Evolutionary conservation across 2,329 filamentous ascomycete species (phyloP).

Genomic region (Ceratocystis albifundus): DNA sequence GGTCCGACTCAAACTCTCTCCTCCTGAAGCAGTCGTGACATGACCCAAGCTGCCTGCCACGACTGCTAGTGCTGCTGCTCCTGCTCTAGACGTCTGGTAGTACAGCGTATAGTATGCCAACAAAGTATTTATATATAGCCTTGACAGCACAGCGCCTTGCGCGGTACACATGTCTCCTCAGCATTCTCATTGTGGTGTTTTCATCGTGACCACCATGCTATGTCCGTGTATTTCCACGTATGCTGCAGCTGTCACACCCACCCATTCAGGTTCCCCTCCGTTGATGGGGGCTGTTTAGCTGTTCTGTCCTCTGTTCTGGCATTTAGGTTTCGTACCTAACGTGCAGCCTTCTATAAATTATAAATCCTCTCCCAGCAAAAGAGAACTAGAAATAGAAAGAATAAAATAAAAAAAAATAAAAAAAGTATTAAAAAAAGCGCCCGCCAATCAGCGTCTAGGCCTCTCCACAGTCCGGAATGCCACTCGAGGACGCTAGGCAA

Average conservation of each 20-base stretch:
- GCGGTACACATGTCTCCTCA: not conserved
- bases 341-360: slow-evolving; percentile 18
- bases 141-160: not conserved
- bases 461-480: slow-evolving; percentile 7
- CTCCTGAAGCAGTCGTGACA: not conserved
- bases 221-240: not conserved
- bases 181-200: not conserved
- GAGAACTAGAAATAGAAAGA: too few species aligned
- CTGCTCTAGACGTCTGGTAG: too few species aligned
- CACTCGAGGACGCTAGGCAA: slow-evolving; percentile 11
- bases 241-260: too few species aligned
- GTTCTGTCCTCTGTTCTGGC: not conserved
- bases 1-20: not conserved
- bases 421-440: not conserved
- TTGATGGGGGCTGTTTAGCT: not conserved
- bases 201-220: too few species aligned
- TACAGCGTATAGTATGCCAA: too few species aligned
- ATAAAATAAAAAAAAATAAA: too few species aligned
- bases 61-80: too few species aligned
- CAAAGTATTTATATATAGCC: too few species aligned
- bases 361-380: slow-evolving; percentile 8
- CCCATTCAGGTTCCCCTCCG: not conserved
- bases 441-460: slow-evolving; percentile 5
- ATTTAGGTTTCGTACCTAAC: not conserved
- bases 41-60: not conserved